Conservation (phyloP, 2,329 filamentous ascomycete genomes). For the Pseudogymnoascus sp. region DNA sequence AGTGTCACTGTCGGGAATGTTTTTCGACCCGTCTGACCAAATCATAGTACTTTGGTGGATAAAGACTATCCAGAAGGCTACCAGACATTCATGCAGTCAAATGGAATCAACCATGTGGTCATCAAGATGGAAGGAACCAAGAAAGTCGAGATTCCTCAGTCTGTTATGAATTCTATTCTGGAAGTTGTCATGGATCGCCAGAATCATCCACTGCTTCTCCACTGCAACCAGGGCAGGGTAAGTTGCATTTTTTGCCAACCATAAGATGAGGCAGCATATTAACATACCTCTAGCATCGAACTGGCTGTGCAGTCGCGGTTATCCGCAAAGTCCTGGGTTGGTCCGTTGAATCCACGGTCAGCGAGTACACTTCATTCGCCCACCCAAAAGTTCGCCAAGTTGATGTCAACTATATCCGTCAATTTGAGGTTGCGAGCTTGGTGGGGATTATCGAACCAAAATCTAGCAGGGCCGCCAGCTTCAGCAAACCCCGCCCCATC, state of each 20-base stretch:
- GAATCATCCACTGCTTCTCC: slow-evolving; percentile 76
- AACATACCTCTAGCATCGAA: slow-evolving; percentile 57
- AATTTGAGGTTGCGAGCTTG: slow-evolving; percentile 39
- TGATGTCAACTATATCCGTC: slow-evolving; percentile 51
- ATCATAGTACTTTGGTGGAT: slow-evolving; percentile 52
- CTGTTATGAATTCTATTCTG: slow-evolving; percentile 65
- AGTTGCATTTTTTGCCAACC: slow-evolving; percentile 18
- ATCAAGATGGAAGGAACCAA: slow-evolving; percentile 86
- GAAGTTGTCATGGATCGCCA: slow-evolving; percentile 61
- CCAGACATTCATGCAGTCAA: slow-evolving; percentile 54
- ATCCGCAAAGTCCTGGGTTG: slow-evolving; percentile 68
- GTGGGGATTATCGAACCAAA: slow-evolving; percentile 19
- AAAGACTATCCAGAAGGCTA: slow-evolving; percentile 51
- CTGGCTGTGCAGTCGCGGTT: slow-evolving; percentile 78
- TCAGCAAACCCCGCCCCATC: neutral
- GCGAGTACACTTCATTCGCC: slow-evolving; percentile 67
- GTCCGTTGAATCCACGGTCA: slow-evolving; percentile 52
- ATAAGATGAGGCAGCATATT: slow-evolving; percentile 11
- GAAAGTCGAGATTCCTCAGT: slow-evolving; percentile 60
- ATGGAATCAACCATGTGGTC: slow-evolving; percentile 64
- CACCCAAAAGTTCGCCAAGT: slow-evolving; percentile 53
- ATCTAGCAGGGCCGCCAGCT: neutral
- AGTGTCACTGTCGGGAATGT: slow-evolving; percentile 26
- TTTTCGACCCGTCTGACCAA: slow-evolving; percentile 13
- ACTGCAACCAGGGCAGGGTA: slow-evolving; percentile 88